phyloP scores from a whole-genome alignment of 1,139 yeast genomes.

The Yamadazyma sp. region DNA sequence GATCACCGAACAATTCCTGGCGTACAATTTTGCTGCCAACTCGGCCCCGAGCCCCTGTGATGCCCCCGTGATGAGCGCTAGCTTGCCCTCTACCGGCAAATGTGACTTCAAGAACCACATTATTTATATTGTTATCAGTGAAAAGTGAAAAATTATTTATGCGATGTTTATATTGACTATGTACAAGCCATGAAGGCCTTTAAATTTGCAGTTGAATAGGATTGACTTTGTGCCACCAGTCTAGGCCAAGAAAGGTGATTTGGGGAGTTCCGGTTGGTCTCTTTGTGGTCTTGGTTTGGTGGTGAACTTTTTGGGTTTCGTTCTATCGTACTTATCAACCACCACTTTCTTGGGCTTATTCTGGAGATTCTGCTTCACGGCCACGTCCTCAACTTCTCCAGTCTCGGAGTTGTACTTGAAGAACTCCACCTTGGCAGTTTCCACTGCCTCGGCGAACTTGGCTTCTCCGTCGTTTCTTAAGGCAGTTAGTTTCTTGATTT shows the following conservation, averaged over 20 bases:
- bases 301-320: slow-evolving; percentile 36
- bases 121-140: too few species aligned
- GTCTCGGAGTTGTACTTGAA: slow-evolving; percentile 38
- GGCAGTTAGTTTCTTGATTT: slow-evolving; percentile 52
- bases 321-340: slow-evolving; percentile 22
- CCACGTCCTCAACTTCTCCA: slow-evolving; percentile 24
- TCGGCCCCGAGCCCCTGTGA: slow-evolving; percentile 94
- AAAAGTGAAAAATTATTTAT: background rate
- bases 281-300: slow-evolving; percentile 32
- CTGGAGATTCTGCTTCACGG: slow-evolving; percentile 28
- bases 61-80: slow-evolving; percentile 87
- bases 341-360: slow-evolving; percentile 34
- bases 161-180: slow-evolving; percentile 4
- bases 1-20: slow-evolving; percentile 61
- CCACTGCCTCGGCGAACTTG: slow-evolving; percentile 62
- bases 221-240: background rate
- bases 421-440: slow-evolving; percentile 59
- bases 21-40: slow-evolving; percentile 61
- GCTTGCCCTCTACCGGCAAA: slow-evolving; percentile 44
- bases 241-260: slow-evolving; percentile 30
- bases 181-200: slow-evolving; percentile 3
- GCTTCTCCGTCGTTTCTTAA: slow-evolving; percentile 51
- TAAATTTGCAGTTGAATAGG: background rate
- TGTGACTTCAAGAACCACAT: slow-evolving; percentile 16
- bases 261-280: slow-evolving; percentile 26